Conservation (phyloP, 352 stramenopile genomes). For the Globisporangium splendens region DNA sequence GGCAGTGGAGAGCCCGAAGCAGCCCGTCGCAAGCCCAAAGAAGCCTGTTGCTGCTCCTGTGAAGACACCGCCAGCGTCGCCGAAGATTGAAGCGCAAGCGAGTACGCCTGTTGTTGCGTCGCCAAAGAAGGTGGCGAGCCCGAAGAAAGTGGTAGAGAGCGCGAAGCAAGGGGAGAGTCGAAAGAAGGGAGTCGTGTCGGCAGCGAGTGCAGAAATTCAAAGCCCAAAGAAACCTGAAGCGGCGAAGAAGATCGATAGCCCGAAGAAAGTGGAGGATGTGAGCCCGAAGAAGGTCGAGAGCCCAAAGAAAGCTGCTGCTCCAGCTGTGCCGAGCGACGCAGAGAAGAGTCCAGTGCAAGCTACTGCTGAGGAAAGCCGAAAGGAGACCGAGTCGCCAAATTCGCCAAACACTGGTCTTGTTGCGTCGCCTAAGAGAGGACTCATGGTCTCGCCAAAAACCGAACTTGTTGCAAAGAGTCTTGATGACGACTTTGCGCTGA, state of each 20-base stretch:
- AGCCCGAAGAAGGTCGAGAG: slow-evolving; percentile 8
- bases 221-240: slow-evolving; percentile 10
- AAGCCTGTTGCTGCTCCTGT: slow-evolving; percentile 6
- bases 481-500: slow-evolving; percentile 26
- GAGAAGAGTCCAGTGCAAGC: slow-evolving; percentile 13
- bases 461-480: slow-evolving; percentile 18
- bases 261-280: slow-evolving; percentile 4
- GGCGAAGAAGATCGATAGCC: slow-evolving; percentile 11
- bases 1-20: background rate
- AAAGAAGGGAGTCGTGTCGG: slow-evolving; percentile 6
- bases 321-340: background rate
- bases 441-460: slow-evolving; percentile 16
- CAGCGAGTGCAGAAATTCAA: slow-evolving; percentile 6
- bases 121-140: slow-evolving; percentile 21
- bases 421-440: slow-evolving; percentile 1
- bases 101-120: background rate
- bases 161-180: background rate
- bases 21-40: slow-evolving; percentile 1
- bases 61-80: slow-evolving; percentile 5
- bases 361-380: background rate
- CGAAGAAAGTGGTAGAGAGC: slow-evolving; percentile 2
- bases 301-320: background rate
- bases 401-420: background rate
- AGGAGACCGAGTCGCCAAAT: slow-evolving; percentile 6
- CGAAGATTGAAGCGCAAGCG: slow-evolving; percentile 12